Evolutionary conservation across 305 asterid species (phyloP), one percentile per base, ranked within the genome.

Genomic region (Fraxinus latifolia): DNA sequence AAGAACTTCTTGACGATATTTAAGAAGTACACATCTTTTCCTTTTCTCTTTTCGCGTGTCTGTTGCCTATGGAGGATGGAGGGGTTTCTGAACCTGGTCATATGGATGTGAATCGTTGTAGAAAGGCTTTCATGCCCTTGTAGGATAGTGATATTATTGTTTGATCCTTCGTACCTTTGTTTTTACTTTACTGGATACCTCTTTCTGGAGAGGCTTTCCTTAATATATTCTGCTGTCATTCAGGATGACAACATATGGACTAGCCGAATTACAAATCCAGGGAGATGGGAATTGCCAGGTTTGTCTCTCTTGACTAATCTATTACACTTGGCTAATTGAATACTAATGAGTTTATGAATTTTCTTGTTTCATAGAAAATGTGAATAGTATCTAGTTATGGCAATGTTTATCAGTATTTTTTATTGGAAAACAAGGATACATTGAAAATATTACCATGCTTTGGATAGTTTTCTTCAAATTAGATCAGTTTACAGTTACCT

Each of bases 271-370:
- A 90, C 97, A 87, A 84, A 95, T 95, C 1, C 97, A 91, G 83
- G 99, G 99, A 83, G 98, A 95, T 73, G 99, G 99, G 72, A 95
- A 95, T 89, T 95, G 99, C 85, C 99, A 95, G 97, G 99, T 94
- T 85, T 33, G 91, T 87, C 71, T 87, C 77, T 33, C 79, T 73
- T 82, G 74, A 71, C 79, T 76, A 77, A 37, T 77, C 23, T 25
- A 62, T 50, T 27, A 1, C 7, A 7, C 55, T 76, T 83, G 36
- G 58, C 74, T 42, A 33, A 12, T 21, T 58, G 58, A 80, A 50
- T 60, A 60, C 27, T 2, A 1, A 60, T 62, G 71, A 62, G 27
- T 19, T 62, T 21, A 23, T 19, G 4, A 5, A 19, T 19, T 58
- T 62, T 23, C 31, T 62, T 3, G 27, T 62, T 62, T 23, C 14